Evolutionary conservation across 768 basidiomycete genomes (phyloP), one percentile per base, ranked within the genome.

Genomic region (Pilatotrama ljubarskyi): DNA sequence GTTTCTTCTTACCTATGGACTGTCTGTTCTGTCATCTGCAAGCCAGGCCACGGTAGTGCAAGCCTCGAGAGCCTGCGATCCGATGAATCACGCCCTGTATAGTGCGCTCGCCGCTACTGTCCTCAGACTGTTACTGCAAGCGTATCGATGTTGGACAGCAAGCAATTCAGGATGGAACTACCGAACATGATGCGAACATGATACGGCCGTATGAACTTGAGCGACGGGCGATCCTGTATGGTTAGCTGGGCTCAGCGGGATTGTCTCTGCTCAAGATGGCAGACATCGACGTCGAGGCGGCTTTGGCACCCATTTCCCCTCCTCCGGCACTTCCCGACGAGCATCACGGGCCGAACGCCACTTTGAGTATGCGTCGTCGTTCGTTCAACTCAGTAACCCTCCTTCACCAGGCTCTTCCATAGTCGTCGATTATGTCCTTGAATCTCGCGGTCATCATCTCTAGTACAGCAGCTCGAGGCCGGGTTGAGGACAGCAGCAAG

Each of bases 121-220:
- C 3, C 38, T 14, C 38, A 40, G 38, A 40, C 38, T 13, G 38
- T 40, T 14, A n/a, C 29, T 10, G 29, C 29, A 32, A 10, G 29
- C 10, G 4, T 26, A 47, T 29, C 46, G 25, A 47, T 47, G 29
- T 10, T 50, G 32, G 48, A 36, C 7, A 20, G 5, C 17, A 3
- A 4, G 9, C 36, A 14, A 5, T 24, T 24, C 22, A 24, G 20
- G 26, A 7, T 29, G 10, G 22, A 15, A 44, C 51, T 38, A 22
- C 61, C 61, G 61, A 62, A 46, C 38, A 53, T 62, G 51, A 58
- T 62, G 51, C 61, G 61, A 58, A 11, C 44, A 62, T 62, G 54
- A 61, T 61, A 55, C 59, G 59, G 22, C 13, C 18, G 37, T 47
- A 47, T 47, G 37, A 25, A 26, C 41, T 22, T 8, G 40, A 42